A percentile compares a stretch with the other conserved stretches of the same genome.
These are phyloP conservation scores for Ophiostoma angusticollis DNA, from an alignment of 2,329 filamentous ascomycete species.

Conservation along the genomic window DNA sequence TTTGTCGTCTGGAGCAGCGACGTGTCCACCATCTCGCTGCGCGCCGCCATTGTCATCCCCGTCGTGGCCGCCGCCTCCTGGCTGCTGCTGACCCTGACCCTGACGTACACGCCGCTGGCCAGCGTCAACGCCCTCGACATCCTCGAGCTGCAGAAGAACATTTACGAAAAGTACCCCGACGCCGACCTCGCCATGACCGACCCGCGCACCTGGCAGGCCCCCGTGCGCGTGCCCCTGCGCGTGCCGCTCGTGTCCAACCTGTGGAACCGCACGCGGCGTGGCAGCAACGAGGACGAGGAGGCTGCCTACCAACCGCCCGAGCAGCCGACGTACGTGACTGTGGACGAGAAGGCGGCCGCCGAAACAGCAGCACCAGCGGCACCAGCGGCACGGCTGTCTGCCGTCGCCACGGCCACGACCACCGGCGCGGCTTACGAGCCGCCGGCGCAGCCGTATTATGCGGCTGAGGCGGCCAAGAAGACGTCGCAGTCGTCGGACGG, in stretches of 20 bases:
- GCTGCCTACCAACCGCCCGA: constrained; percentile 1
- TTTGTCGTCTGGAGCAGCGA: constrained; percentile 20
- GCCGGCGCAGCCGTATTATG: neutral
- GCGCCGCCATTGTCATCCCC: constrained; percentile 17
- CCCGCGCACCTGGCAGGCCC: constrained; percentile 7
- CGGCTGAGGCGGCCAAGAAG: neutral
- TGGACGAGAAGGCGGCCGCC: constrained; percentile 2
- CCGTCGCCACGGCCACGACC: too few species aligned
- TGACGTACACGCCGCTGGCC: constrained; percentile 9
- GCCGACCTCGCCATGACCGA: constrained; percentile 9
- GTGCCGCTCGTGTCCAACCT: too few species aligned
- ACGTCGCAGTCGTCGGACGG: too few species aligned
- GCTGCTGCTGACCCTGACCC: constrained; percentile 11
- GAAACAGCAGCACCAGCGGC: constrained; percentile 6
- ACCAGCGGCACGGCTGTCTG: too few species aligned
- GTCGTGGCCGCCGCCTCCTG: constrained; percentile 5
- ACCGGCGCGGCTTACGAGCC: too few species aligned
- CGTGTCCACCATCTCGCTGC: constrained; percentile 17
- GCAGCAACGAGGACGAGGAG: neutral
- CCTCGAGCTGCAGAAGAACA: constrained; percentile 12
- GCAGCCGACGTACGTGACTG: constrained; percentile 4
- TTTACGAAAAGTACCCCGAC: constrained; percentile 11
- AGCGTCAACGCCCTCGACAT: constrained; percentile 11
- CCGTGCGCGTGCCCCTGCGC: constrained; percentile 3
- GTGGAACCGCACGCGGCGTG: too few species aligned